Conservation (phyloP, 257 asterid genomes). For the Ophiorrhiza pumila region DNA sequence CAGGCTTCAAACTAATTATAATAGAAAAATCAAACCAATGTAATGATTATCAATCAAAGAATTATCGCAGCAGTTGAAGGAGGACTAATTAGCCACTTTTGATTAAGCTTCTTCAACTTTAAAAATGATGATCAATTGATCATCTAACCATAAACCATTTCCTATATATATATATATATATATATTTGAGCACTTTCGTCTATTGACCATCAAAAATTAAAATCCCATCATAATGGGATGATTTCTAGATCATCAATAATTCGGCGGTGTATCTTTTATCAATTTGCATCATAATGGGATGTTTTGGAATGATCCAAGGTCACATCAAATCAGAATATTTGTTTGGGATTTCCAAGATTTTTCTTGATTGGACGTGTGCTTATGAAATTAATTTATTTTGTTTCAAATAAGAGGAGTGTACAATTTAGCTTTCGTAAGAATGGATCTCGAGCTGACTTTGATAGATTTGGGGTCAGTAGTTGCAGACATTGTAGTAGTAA, state of each 20-base stretch:
- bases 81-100: neutral
- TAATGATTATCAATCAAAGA: slow-evolving; percentile 9
- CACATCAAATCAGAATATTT: slow-evolving; percentile 30
- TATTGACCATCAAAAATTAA: neutral
- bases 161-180: too few species aligned
- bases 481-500: neutral
- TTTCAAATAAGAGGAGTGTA: neutral
- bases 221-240: slow-evolving; percentile 22
- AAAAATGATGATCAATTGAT: too few species aligned
- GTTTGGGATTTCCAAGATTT: slow-evolving; percentile 28
- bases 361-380: slow-evolving; percentile 22
- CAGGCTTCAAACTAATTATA: neutral
- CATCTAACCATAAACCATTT: too few species aligned
- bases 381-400: neutral
- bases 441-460: slow-evolving; percentile 25
- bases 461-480: slow-evolving; percentile 16
- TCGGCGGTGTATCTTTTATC: neutral
- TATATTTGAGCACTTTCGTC: neutral
- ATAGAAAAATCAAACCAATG: neutral
- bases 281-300: neutral
- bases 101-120: neutral
- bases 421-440: slow-evolving; percentile 9
- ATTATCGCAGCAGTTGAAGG: slow-evolving; percentile 12
- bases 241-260: slow-evolving; percentile 10
- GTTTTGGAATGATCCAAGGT: slow-evolving; percentile 15